phyloP scores from a whole-genome alignment of 169 alveolate genomes.

The Plasmodium gallinaceum region DNA sequence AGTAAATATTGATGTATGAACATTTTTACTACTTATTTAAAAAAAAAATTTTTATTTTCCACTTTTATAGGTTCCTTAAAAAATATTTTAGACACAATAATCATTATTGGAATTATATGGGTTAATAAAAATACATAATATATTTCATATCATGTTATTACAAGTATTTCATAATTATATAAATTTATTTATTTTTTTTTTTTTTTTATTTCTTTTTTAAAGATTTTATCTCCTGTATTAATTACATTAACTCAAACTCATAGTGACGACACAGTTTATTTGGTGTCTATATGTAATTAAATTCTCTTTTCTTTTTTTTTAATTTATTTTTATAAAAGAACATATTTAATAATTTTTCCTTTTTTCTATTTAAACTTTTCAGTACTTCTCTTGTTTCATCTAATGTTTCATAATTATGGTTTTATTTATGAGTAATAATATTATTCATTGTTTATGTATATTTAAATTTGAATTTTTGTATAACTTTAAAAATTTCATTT shows the following conservation, averaged over 20 bases:
- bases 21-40: too few species aligned
- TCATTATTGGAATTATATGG: conserved; percentile 75
- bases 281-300: conserved; percentile 50
- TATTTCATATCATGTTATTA: not conserved
- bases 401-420: conserved; percentile 66
- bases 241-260: conserved; percentile 72
- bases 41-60: not conserved
- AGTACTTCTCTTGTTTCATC: conserved; percentile 64
- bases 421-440: conserved; percentile 65
- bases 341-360: not conserved
- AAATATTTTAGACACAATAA: conserved; percentile 53
- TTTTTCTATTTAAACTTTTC: conserved; percentile 2
- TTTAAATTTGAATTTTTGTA: conserved; percentile 11
- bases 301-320: not conserved
- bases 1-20: not conserved
- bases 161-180: not conserved
- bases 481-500: conserved; percentile 5
- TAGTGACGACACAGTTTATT: conserved; percentile 60
- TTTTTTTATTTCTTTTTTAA: conserved; percentile 8
- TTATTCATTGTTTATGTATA: not conserved
- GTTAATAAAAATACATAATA: conserved; percentile 3
- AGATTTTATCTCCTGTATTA: conserved; percentile 69
- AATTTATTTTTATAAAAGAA: not conserved
- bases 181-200: conserved; percentile 4
- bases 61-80: conserved; percentile 59